Percentiles rank a stretch among this genome's conserved stretches.
phyloP scores from a whole-genome alignment of 306 rosid genomes.

The Cucumis cinereus region DNA sequence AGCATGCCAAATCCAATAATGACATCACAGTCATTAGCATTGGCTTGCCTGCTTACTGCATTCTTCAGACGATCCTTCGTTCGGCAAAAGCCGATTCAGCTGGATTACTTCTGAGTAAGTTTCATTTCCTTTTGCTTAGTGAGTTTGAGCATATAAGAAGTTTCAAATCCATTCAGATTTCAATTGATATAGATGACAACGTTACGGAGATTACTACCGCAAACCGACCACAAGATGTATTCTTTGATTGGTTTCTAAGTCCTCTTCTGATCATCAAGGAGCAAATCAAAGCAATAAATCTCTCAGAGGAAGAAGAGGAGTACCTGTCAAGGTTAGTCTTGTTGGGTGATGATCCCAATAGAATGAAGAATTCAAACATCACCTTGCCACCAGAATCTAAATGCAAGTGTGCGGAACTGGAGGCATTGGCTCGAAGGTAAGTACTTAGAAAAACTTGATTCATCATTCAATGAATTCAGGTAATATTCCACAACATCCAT shows the following conservation, averaged over 20 bases:
- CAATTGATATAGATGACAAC: slow-evolving; percentile 42
- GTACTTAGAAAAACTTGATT: background rate
- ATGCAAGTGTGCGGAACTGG: slow-evolving; percentile 69
- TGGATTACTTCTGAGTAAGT: slow-evolving; percentile 64
- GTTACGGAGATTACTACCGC: slow-evolving; percentile 51
- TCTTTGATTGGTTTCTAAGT: slow-evolving; percentile 81
- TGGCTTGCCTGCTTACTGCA: slow-evolving; percentile 79
- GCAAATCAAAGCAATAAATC: slow-evolving; percentile 80
- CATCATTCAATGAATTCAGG: background rate
- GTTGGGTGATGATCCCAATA: slow-evolving; percentile 46
- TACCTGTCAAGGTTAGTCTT: slow-evolving; percentile 66
- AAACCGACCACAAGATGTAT: slow-evolving; percentile 59
- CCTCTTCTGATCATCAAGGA: slow-evolving; percentile 84
- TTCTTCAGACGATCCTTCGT: slow-evolving; percentile 63
- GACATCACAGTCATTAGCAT: slow-evolving; percentile 55
- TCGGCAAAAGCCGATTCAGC: slow-evolving; percentile 46
- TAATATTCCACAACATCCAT: background rate
- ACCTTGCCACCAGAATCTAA: slow-evolving; percentile 61
- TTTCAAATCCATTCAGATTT: background rate
- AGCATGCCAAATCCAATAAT: slow-evolving; percentile 50
- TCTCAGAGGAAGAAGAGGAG: slow-evolving; percentile 61
- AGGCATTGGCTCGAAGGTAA: slow-evolving; percentile 86
- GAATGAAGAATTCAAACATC: slow-evolving; percentile 36
- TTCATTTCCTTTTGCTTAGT: too few species aligned
- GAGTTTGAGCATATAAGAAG: background rate